phyloP scores from a whole-genome alignment of 176 grass and related monocot species.

The Ensete glaucum region DNA sequence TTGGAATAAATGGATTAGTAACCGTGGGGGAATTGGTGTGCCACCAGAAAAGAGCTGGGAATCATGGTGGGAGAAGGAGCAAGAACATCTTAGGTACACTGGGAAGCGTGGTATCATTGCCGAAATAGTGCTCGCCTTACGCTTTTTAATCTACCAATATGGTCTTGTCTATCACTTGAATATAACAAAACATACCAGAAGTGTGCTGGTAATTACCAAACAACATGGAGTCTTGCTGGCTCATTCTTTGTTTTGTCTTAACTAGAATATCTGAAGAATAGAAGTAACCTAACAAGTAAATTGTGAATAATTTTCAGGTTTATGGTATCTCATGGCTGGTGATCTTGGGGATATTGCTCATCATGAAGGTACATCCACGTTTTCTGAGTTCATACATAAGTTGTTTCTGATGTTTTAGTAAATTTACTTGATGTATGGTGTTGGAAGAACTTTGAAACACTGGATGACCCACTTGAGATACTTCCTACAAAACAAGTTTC shows the following conservation, averaged over 20 bases:
- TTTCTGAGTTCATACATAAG: background rate
- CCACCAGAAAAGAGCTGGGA: constrained; percentile 77
- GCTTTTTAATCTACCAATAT: constrained; percentile 95
- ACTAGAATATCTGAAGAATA: no score
- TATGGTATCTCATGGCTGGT: constrained; percentile 95
- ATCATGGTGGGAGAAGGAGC: constrained; percentile 93
- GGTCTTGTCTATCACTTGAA: constrained; percentile 92
- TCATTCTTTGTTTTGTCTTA: background rate
- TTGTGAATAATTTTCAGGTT: constrained; percentile 43
- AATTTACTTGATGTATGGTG: background rate
- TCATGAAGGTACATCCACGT: constrained; percentile 56
- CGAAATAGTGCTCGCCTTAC: constrained; percentile 65
- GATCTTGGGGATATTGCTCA: constrained; percentile 64
- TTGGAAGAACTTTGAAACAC: no score
- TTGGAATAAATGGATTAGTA: constrained; percentile 97
- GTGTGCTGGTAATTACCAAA: constrained; percentile 51
- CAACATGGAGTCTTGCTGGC: background rate
- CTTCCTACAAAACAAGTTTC: no score
- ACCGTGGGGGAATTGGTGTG: constrained; percentile 82
- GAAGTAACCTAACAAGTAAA: background rate
- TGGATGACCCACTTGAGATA: no score
- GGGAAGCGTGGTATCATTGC: constrained; percentile 67
- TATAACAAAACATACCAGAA: constrained; percentile 58
- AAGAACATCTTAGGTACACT: constrained; percentile 67
- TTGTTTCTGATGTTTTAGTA: background rate